Conservation (phyloP, 2,329 filamentous ascomycete genomes). For the Apiospora hydei region DNA sequence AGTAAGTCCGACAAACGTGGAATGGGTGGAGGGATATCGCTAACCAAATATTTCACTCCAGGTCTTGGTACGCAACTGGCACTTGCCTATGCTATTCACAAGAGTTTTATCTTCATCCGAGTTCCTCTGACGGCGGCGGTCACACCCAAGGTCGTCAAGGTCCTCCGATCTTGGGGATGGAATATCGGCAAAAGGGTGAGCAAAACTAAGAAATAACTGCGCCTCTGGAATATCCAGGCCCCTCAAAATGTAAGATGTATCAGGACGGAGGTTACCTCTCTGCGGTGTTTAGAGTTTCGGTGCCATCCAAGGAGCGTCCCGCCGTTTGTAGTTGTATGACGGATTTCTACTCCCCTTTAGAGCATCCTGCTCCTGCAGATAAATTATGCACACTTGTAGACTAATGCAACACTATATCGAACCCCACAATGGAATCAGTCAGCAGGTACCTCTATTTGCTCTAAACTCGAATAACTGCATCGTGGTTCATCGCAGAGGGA, state of each 20-base stretch:
- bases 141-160: constrained; percentile 93
- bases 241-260: constrained; percentile 6
- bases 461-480: background rate
- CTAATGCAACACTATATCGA: constrained; percentile 5
- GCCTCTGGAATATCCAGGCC: background rate
- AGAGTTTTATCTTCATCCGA: constrained; percentile 96
- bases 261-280: background rate
- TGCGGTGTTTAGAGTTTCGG: background rate
- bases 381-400: constrained; percentile 18
- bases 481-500: background rate
- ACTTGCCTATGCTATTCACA: constrained; percentile 95
- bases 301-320: background rate
- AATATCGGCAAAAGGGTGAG: constrained; percentile 80
- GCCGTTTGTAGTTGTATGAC: constrained; percentile 8
- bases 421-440: background rate
- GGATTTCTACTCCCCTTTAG: background rate
- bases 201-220: constrained; percentile 30
- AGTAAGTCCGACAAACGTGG: constrained; percentile 65
- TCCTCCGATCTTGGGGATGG: constrained; percentile 88
- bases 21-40: background rate
- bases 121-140: constrained; percentile 91
- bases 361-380: constrained; percentile 22
- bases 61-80: constrained; percentile 82
- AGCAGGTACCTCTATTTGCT: background rate
- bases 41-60: constrained; percentile 38